Base-by-base conservation (phyloP, 2,329 filamentous ascomycete species). In the Chalaropsis thielavioides region DNA sequence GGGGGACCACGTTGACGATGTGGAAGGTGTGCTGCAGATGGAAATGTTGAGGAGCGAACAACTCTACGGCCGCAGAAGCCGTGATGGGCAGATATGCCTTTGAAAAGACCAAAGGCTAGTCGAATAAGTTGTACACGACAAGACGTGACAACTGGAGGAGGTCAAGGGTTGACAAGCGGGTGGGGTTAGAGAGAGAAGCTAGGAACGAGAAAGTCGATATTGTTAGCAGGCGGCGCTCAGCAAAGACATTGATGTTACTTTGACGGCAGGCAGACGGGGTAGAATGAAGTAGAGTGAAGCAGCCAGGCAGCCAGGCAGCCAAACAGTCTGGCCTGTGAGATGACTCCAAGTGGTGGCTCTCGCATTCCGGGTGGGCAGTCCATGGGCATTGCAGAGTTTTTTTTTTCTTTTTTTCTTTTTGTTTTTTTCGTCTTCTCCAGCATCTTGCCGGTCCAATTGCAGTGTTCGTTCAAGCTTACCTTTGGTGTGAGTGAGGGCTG, bases 21-120 rank as follows among this genome's bases (percentile, higher is more conserved):
- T 86, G 82, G 70, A 81, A 79, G 71, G 81, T 80, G 76, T 83
- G 81, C 75, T 81, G 79, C 75, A 83, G 77, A 77, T 82, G 81
- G 81, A 84, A 86, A 86, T 86, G 81, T 84, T 86, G 82, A 76
- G 85, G 81, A 79, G 81, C 82, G 74, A 84, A 78, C 74, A 83
- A 78, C 72, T 74, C 77, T 69, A 81, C 82, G 83, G 83, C 83
- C 78, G 73, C 74, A 73, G 76, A 77, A 85, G 83, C 84, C 84
- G 84, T 86, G 74, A 73, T 85, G 75, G 70, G 72, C 69, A 70
- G 66, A 70, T 72, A 74, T 79, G 83, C 83, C 83, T 86, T 86
- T 86, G 82, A 80, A 58, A 69, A 71, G 76, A 81, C 85, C 83
- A 86, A 86, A 86, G 83, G 83, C 83, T 61, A 46, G 63, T 62